These are phyloP conservation scores for Dendrobium chrysotoxum DNA, from an alignment of 106 monocot species.

Conservation along the genomic window DNA sequence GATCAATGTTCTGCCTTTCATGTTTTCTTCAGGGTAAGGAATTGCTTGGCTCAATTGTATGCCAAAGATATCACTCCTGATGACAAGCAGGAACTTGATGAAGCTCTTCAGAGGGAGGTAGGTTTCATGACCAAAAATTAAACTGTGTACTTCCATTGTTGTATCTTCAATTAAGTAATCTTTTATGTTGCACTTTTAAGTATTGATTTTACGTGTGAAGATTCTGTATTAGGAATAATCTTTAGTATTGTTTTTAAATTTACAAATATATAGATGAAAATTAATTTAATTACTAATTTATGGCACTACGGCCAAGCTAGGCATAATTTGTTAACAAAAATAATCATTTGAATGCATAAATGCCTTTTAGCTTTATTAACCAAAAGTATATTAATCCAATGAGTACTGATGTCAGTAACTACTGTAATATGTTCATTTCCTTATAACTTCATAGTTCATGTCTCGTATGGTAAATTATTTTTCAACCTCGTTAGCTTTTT, in stretches of 20 bases:
- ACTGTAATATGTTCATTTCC: neutral
- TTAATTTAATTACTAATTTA: neutral
- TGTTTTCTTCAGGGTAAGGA: constrained; percentile 66
- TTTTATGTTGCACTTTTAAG: neutral
- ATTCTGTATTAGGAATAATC: neutral
- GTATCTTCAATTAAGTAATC: neutral
- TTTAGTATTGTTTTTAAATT: neutral
- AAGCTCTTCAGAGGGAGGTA: constrained; percentile 97
- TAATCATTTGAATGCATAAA: neutral
- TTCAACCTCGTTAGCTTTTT: neutral
- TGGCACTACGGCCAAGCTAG: neutral
- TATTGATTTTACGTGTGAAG: neutral
- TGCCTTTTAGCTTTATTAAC: neutral
- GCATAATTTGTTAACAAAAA: neutral
- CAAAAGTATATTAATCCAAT: neutral
- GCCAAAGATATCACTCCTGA: constrained; percentile 94
- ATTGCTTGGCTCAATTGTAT: constrained; percentile 69
- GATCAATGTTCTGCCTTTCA: neutral
- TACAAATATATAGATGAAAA: neutral
- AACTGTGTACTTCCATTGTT: neutral
- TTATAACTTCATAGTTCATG: neutral
- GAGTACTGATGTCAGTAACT: neutral
- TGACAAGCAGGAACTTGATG: constrained; percentile 97
- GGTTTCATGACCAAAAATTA: neutral
- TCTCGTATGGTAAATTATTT: neutral